Percentiles rank a stretch among this genome's conserved stretches.
phyloP scores from a whole-genome alignment of 257 asterid species.

The Scutellaria galericulata region DNA sequence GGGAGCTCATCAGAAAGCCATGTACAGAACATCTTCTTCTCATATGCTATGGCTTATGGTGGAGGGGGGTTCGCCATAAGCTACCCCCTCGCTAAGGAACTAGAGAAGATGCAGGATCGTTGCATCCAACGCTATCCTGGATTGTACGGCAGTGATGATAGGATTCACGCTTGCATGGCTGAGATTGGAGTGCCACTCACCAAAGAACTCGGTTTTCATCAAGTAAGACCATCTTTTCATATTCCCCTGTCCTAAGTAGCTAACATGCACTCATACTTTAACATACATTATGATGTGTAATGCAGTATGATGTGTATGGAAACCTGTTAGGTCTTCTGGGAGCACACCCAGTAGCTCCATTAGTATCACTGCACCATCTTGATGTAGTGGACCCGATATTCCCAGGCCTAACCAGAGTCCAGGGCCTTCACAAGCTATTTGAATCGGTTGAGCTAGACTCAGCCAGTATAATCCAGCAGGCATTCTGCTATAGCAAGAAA shows the following conservation, averaged over 20 bases:
- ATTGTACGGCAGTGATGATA: conserved; percentile 78
- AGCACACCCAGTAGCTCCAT: conserved; percentile 84
- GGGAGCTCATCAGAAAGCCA: conserved; percentile 85
- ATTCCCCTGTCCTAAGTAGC: not conserved
- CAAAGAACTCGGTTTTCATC: conserved; percentile 79
- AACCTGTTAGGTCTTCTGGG: conserved; percentile 81
- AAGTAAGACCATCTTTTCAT: conserved; percentile 46
- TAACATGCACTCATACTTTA: not conserved
- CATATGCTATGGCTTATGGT: conserved; percentile 83
- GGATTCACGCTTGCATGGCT: conserved; percentile 90
- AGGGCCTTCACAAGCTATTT: conserved; percentile 51
- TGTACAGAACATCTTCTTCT: conserved; percentile 76
- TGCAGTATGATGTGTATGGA: conserved; percentile 96
- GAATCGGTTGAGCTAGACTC: conserved; percentile 65
- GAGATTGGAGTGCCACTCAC: conserved; percentile 92
- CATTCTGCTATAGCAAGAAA: conserved; percentile 73
- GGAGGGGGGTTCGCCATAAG: conserved; percentile 95
- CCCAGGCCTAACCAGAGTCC: conserved; percentile 57
- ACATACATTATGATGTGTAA: not conserved
- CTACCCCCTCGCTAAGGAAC: conserved; percentile 75
- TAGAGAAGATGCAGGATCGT: conserved; percentile 80
- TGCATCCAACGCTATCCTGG: conserved; percentile 79
- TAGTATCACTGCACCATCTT: conserved; percentile 86
- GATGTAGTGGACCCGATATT: conserved; percentile 86
- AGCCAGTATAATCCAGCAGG: conserved; percentile 76